Conservation (phyloP, 2,329 filamentous ascomycete species). For the Metarhizium sp. region DNA sequence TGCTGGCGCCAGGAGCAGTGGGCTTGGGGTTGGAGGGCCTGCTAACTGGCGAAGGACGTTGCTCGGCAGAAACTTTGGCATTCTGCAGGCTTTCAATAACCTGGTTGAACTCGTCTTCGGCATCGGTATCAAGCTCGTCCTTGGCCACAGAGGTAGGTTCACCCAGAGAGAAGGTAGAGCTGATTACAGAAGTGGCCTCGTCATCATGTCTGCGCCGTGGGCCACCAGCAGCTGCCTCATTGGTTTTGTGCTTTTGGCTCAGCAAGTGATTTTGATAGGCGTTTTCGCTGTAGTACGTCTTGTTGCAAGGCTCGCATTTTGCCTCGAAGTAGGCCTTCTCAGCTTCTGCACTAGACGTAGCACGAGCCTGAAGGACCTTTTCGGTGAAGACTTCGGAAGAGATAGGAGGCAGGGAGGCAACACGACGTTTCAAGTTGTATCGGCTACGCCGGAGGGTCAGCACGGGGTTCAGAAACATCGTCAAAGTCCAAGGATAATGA, state of each 20-base stretch:
- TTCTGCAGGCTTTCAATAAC: constrained; percentile 72
- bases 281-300: constrained; percentile 94
- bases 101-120: constrained; percentile 65
- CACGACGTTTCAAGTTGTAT: constrained; percentile 92
- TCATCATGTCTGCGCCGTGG: constrained; percentile 40
- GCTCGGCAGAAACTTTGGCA: constrained; percentile 52
- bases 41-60: constrained; percentile 41
- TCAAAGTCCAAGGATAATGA: neutral
- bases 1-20: constrained; percentile 30
- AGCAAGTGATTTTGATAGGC: constrained; percentile 87
- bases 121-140: constrained; percentile 52
- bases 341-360: constrained; percentile 71
- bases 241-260: constrained; percentile 75
- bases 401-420: constrained; percentile 83
- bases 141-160: constrained; percentile 53
- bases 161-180: constrained; percentile 84
- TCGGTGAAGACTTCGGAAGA: constrained; percentile 90
- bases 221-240: constrained; percentile 37
- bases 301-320: constrained; percentile 70
- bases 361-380: constrained; percentile 87
- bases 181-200: constrained; percentile 73
- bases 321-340: constrained; percentile 85
- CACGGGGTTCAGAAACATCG: neutral
- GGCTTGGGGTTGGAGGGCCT: constrained; percentile 43
- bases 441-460: constrained; percentile 42